phyloP scores from a whole-genome alignment of 2,329 filamentous ascomycete genomes.

The Annulohypoxylon truncatum region DNA sequence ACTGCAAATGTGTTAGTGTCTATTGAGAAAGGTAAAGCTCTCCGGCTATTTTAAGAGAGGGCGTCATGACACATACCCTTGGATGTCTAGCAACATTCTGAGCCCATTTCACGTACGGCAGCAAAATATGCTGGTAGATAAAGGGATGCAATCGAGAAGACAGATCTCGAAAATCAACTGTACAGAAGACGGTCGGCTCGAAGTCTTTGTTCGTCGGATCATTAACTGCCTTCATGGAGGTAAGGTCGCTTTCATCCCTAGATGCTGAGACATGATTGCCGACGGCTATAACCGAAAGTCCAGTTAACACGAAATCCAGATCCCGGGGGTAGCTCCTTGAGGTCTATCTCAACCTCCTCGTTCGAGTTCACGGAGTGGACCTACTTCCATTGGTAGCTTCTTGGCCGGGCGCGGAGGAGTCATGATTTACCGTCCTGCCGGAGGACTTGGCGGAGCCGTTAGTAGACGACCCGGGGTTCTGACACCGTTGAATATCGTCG shows the following conservation, averaged over 20 bases:
- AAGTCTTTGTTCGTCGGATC: conserved; percentile 56
- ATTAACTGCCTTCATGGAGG: conserved; percentile 55
- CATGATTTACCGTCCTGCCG: conserved; percentile 13
- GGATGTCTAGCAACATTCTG: conserved; percentile 42
- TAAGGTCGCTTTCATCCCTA: conserved; percentile 50
- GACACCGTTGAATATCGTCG: conserved; percentile 51
- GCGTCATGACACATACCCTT: conserved; percentile 34
- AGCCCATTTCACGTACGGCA: conserved; percentile 47
- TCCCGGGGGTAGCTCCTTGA: conserved; percentile 16
- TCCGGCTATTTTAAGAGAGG: neutral
- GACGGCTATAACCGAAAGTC: conserved; percentile 22
- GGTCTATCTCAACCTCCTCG: conserved; percentile 11
- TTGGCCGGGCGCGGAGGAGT: conserved; percentile 28
- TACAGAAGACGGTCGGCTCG: conserved; percentile 60
- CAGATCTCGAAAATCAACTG: conserved; percentile 54
- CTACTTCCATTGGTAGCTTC: conserved; percentile 34
- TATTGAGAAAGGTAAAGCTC: neutral
- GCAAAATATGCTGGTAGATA: conserved; percentile 40
- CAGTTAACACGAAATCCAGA: conserved; percentile 27
- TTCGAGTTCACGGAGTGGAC: conserved; percentile 23
- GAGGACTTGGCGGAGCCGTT: conserved; percentile 15
- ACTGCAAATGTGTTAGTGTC: conserved; percentile 26
- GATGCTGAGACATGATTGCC: conserved; percentile 25
- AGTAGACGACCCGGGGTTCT: conserved; percentile 24
- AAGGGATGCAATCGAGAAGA: conserved; percentile 48